These are phyloP conservation scores for Aplosporella prunicola DNA, from an alignment of 2,329 filamentous ascomycete species.

Conservation along the genomic window DNA sequence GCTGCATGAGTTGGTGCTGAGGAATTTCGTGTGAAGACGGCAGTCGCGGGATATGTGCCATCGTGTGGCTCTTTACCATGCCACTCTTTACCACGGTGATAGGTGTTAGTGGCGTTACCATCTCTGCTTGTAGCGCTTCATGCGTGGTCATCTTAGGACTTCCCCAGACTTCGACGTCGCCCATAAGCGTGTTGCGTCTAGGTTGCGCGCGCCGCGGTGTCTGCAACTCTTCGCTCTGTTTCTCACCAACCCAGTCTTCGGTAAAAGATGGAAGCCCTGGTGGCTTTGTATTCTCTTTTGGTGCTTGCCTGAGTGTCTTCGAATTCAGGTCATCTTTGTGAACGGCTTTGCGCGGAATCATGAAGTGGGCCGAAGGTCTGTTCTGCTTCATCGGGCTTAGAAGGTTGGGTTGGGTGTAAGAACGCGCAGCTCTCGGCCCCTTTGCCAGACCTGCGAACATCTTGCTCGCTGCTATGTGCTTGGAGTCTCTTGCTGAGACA, in stretches of 20 bases:
- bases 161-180: background rate
- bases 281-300: conserved; percentile 2
- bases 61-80: too few relatives aligned
- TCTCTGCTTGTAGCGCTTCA: background rate
- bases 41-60: background rate
- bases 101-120: background rate
- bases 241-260: background rate
- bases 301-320: conserved; percentile 1
- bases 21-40: background rate
- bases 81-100: too few relatives aligned
- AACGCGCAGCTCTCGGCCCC: background rate
- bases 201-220: background rate
- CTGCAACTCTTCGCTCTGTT: background rate
- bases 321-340: conserved; percentile 6
- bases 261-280: background rate
- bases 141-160: background rate
- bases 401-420: conserved; percentile 8
- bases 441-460: conserved; percentile 3
- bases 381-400: background rate
- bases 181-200: background rate
- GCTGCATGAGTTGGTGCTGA: background rate
- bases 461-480: background rate
- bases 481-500: background rate
- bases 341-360: conserved; percentile 2
- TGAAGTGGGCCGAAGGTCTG: background rate